phyloP scores from a whole-genome alignment of 2,329 filamentous ascomycete species.

The Ceratocystis eucalypticola region DNA sequence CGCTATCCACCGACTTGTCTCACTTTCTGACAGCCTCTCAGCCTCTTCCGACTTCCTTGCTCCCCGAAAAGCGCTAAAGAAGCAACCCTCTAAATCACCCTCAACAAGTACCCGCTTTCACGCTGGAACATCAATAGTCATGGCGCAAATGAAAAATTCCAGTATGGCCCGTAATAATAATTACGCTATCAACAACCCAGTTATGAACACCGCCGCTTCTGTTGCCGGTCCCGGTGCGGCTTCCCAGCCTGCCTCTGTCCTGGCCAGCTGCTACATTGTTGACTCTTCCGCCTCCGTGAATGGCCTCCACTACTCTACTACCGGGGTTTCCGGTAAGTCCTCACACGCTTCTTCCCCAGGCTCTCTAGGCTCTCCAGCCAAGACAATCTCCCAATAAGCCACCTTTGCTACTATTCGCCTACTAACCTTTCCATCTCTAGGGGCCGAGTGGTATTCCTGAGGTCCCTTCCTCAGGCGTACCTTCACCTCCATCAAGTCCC shows the following conservation, averaged over 20 bases:
- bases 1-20: background rate
- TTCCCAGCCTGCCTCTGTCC: constrained; percentile 51
- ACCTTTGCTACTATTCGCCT: background rate
- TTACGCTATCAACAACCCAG: constrained; percentile 51
- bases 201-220: constrained; percentile 28
- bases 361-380: background rate
- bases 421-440: constrained; percentile 29
- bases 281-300: constrained; percentile 58
- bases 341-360: background rate
- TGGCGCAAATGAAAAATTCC: constrained; percentile 59
- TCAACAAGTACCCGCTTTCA: background rate
- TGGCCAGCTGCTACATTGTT: constrained; percentile 85
- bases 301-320: constrained; percentile 93
- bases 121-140: constrained; percentile 28
- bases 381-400: no score
- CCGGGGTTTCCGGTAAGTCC: constrained; percentile 58
- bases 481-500: constrained; percentile 78
- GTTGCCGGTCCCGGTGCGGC: no score
- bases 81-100: constrained; percentile 10
- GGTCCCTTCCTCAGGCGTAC: constrained; percentile 71
- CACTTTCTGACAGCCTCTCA: background rate
- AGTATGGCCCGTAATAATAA: constrained; percentile 59
- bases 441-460: constrained; percentile 92
- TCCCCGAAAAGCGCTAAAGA: constrained; percentile 15
- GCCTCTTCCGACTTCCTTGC: background rate